Evolutionary conservation across 1,139 yeast genomes (phyloP).

Genomic region (Lodderomyces margitis): DNA sequence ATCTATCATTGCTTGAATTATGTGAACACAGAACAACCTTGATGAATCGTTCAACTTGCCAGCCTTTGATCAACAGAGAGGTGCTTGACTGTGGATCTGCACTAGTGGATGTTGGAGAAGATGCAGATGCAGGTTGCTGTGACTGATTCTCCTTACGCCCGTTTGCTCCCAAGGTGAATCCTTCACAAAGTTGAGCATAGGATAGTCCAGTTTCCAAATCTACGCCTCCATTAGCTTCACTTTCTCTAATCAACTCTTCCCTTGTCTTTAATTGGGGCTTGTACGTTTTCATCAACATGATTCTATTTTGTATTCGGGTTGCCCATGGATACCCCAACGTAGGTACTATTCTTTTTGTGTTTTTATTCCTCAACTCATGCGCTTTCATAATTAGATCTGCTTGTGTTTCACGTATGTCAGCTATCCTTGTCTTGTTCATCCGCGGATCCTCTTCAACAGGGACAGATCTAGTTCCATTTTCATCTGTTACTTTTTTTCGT

Average conservation of each 20-base stretch:
- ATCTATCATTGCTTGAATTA: constrained; percentile 12
- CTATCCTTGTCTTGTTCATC: constrained; percentile 2
- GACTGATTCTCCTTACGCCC: neutral
- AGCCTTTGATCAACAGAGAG: constrained; percentile 16
- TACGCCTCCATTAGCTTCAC: constrained; percentile 3
- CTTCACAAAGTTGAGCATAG: constrained; percentile 3
- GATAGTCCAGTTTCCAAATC: constrained; percentile 6
- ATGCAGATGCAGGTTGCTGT: neutral
- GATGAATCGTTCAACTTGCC: constrained; percentile 30
- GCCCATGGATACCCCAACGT: constrained; percentile 45
- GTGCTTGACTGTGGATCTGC: constrained; percentile 1
- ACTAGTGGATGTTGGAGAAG: neutral
- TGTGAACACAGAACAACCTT: constrained; percentile 23
- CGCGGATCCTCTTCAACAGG: constrained; percentile 5
- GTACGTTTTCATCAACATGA: constrained; percentile 35
- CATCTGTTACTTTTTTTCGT: constrained; percentile 2
- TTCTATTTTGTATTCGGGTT: constrained; percentile 29
- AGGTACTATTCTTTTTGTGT: constrained; percentile 31
- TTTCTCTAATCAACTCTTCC: constrained; percentile 5
- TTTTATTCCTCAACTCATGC: constrained; percentile 15
- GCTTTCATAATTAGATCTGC: constrained; percentile 16
- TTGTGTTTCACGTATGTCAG: constrained; percentile 12
- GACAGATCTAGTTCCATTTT: neutral
- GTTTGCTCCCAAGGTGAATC: neutral
- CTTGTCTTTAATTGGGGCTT: constrained; percentile 20